phyloP scores from a whole-genome alignment of 2,329 filamentous ascomycete genomes.

The Hymenoscyphus infarciens region DNA sequence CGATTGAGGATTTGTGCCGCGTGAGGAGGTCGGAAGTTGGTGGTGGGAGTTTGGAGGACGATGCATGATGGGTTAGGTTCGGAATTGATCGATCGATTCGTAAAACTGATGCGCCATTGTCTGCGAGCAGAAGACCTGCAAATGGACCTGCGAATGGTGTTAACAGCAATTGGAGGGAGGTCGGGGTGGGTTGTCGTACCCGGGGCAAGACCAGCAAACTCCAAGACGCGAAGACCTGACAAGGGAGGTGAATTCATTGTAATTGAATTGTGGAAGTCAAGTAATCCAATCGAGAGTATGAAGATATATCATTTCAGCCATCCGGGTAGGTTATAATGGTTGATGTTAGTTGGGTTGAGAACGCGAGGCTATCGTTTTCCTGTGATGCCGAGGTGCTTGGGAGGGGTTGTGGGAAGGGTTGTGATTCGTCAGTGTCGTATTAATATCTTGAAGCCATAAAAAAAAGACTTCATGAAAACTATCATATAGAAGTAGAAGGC shows the following conservation, averaged over 20 bases:
- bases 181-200: conserved; percentile 37
- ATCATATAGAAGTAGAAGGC: too few relatives aligned
- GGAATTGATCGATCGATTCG: conserved; percentile 70
- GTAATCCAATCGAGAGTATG: conserved; percentile 11
- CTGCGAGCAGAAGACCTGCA: conserved; percentile 81
- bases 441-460: too few relatives aligned
- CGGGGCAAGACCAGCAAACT: conserved; percentile 61
- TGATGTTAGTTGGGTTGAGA: neutral
- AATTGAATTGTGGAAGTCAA: conserved; percentile 39
- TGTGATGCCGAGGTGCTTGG: conserved; percentile 13
- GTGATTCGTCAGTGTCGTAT: neutral
- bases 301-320: neutral
- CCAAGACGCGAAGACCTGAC: conserved; percentile 57
- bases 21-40: conserved; percentile 69
- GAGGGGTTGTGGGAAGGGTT: neutral
- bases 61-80: conserved; percentile 40
- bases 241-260: conserved; percentile 42
- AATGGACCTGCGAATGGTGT: conserved; percentile 63
- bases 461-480: too few relatives aligned
- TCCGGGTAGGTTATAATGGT: neutral
- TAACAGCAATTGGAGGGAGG: neutral
- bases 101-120: conserved; percentile 83
- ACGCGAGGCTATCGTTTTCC: conserved; percentile 10
- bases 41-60: conserved; percentile 38
- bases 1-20: conserved; percentile 76